A percentile compares a stretch with the other conserved stretches of the same genome.
phyloP scores from a whole-genome alignment of 371 early-diverging fungal genomes.

The Mucor velutinosus region DNA sequence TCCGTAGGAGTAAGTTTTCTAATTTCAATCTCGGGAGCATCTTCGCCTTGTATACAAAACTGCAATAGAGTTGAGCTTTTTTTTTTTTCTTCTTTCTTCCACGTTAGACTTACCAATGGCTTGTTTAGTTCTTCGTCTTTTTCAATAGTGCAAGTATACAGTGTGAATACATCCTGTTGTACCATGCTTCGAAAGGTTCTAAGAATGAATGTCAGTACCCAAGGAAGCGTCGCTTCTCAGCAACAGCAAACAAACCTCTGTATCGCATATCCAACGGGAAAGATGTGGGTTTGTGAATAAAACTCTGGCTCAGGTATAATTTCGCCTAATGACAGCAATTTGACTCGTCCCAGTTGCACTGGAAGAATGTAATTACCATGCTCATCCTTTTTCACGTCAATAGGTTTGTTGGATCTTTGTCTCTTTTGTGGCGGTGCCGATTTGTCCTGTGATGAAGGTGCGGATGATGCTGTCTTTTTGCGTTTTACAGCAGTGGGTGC shows the following conservation, averaged over 20 bases:
- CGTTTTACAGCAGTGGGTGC: neutral
- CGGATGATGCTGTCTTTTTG: neutral
- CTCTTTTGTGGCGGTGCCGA: conserved; percentile 1
- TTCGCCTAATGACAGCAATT: conserved; percentile 5
- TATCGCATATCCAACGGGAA: conserved; percentile 14
- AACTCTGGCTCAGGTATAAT: conserved; percentile 15
- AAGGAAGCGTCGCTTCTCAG: neutral
- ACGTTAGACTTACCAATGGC: conserved; percentile 7
- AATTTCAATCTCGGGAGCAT: conserved; percentile 61
- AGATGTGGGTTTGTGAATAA: conserved; percentile 14
- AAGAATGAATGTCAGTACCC: neutral
- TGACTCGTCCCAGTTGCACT: conserved; percentile 5
- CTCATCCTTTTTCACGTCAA: conserved; percentile 4
- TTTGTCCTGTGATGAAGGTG: neutral
- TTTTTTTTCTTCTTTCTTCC: neutral
- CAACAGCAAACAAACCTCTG: neutral
- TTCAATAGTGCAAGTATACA: conserved; percentile 13
- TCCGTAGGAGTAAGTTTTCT: conserved; percentile 83
- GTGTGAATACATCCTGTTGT: conserved; percentile 2
- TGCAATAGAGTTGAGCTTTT: neutral
- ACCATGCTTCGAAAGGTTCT: conserved; percentile 16
- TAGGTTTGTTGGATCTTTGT: conserved; percentile 3
- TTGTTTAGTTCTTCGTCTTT: conserved; percentile 9
- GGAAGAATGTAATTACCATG: conserved; percentile 15
- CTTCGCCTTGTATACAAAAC: conserved; percentile 32